Evolutionary conservation across 495 filamentous ascomycete genomes (phyloP), one percentile per base, ranked within the genome.

Genomic region (Hypoxylon intermedium): DNA sequence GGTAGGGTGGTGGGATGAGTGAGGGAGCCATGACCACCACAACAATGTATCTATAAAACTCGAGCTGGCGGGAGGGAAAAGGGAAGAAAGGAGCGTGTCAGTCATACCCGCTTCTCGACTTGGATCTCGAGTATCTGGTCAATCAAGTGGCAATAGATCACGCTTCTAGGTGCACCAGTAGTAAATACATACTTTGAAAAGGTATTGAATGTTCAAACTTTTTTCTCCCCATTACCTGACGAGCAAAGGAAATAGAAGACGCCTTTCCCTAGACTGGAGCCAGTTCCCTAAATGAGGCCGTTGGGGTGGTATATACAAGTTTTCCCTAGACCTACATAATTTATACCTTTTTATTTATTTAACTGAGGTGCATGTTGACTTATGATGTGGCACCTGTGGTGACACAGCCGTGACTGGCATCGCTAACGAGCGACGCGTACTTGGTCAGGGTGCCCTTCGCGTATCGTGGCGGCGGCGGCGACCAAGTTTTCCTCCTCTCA

Each of bases 351-450:
- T 34, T 12, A 34, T 11, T 5, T 34, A 34, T 9, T 4, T 34
- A 34, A n/a, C 2, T 34, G 31, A 34, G 12, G 31, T 34, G 12
- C 9, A 9, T 34, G n/a, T 26, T 26, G 24, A n/a, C n/a, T 26
- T 26, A 7, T 26, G 24, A 4, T 34, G 9, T 34, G 2, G 12
- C 5, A 12, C 72, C 80, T 68, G 92, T 90, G 3, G 90, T 93
- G 33, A 93, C 86, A 70, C 90, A 93, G 30, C 90, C 90, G 53
- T 87, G 86, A 76, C 86, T 90, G 5, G 90, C 90, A 73, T 93
- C 87, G 54, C 77, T 82, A 31, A 93, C 87, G 40, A 84, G 63
- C 71, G 76, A 78, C 16, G 88, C 83, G 66, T 93, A 93, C 75
- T 93, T 93, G 60, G 83, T 86, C 58, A 93, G 72, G 11, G 90